Percentiles rank a stretch among this genome's conserved stretches.
phyloP scores from a whole-genome alignment of 768 basidiomycete species.

The Suillus subalutaceus region DNA sequence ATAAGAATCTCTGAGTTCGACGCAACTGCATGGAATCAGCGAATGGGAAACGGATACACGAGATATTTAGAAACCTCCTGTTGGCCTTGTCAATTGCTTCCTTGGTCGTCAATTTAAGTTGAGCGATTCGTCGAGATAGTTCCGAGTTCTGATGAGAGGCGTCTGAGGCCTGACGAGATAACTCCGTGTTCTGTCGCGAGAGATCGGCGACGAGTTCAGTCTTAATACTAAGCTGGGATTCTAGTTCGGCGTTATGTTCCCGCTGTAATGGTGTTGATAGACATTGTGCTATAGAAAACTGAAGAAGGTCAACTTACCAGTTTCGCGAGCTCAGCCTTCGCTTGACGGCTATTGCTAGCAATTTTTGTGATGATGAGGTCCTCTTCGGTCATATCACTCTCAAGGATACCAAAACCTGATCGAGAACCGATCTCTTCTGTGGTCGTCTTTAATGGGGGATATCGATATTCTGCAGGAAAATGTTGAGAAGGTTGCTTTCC shows the following conservation, averaged over 20 bases:
- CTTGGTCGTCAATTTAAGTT: constrained; percentile 4
- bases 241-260: constrained; percentile 19
- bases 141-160: constrained; percentile 7
- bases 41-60: neutral
- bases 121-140: neutral
- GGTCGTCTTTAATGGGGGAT: constrained; percentile 8
- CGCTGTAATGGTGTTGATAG: constrained; percentile 18
- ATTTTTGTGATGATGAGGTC: constrained; percentile 14
- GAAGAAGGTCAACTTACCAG: constrained; percentile 14
- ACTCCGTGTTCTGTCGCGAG: constrained; percentile 17
- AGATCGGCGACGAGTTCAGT: constrained; percentile 17
- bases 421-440: constrained; percentile 13
- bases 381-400: neutral
- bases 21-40: constrained; percentile 24
- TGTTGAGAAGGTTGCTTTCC: constrained; percentile 4
- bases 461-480: constrained; percentile 15
- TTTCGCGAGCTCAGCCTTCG: constrained; percentile 16
- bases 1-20: constrained; percentile 32
- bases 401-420: neutral
- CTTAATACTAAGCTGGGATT: constrained; percentile 23
- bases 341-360: constrained; percentile 2
- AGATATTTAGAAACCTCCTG: constrained; percentile 21
- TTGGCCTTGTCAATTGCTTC: constrained; percentile 21
- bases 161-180: constrained; percentile 2
- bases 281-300: neutral